Conservation (phyloP, 1,284 basidiomycete species). For the Leucoagaricus sp. region DNA sequence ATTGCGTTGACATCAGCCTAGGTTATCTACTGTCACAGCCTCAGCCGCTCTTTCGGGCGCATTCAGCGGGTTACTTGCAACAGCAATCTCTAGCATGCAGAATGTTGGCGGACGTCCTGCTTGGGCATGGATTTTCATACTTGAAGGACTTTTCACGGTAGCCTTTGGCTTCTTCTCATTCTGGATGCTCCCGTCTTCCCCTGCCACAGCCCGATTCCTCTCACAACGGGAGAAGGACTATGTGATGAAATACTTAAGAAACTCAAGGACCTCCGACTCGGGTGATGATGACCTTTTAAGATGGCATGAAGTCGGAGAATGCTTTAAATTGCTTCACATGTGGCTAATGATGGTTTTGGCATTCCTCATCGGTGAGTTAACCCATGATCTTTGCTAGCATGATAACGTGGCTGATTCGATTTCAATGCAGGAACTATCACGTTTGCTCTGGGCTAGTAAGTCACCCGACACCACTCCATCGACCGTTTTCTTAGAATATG, state of each 20-base stretch:
- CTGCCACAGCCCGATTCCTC: constrained; percentile 17
- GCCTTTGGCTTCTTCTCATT: constrained; percentile 36
- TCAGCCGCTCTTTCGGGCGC: constrained; percentile 43
- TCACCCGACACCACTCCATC: too few species aligned
- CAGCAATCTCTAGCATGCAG: constrained; percentile 27
- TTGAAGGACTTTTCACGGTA: constrained; percentile 32
- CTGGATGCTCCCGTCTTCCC: constrained; percentile 43
- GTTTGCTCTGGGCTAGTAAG: too few species aligned
- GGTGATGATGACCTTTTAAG: constrained; percentile 32
- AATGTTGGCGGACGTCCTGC: constrained; percentile 32
- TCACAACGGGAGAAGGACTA: constrained; percentile 15
- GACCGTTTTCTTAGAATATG: too few species aligned
- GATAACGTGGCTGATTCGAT: too few species aligned
- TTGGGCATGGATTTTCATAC: constrained; percentile 44
- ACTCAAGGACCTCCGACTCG: constrained; percentile 27
- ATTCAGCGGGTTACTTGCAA: constrained; percentile 33
- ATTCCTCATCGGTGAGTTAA: too few species aligned
- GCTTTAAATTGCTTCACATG: constrained; percentile 40
- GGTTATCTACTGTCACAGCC: constrained; percentile 54
- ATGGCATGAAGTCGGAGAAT: constrained; percentile 36
- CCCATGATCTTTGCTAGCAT: too few species aligned
- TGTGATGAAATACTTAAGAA: constrained; percentile 20
- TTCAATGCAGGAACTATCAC: too few species aligned
- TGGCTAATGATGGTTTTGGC: too few species aligned
- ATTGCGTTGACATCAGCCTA: constrained; percentile 19